Percentiles rank a stretch among this genome's conserved stretches.
phyloP scores from a whole-genome alignment of 129 eudicot species.

The Chrysanthemum seticuspe region DNA sequence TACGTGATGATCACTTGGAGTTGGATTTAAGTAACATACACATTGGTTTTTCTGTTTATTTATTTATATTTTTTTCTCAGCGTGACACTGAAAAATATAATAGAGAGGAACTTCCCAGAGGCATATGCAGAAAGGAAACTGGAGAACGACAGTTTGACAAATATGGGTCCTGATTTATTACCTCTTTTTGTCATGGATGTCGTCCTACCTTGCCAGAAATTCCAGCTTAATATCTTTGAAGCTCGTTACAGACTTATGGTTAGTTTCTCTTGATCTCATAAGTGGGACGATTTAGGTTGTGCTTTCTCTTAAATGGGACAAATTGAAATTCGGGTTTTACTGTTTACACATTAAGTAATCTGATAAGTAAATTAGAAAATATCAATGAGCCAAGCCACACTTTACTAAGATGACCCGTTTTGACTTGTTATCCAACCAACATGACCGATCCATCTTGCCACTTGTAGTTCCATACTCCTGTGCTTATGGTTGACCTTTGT shows the following conservation, averaged over 20 bases:
- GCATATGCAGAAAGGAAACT: constrained; percentile 86
- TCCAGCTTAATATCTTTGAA: constrained; percentile 86
- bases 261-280: constrained; percentile 3
- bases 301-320: background rate
- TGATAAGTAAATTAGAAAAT: no score
- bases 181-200: constrained; percentile 99
- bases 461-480: background rate
- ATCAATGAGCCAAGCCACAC: no score
- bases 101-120: constrained; percentile 75
- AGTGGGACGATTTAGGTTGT: background rate
- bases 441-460: background rate
- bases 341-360: no score
- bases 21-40: background rate
- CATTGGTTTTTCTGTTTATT: background rate
- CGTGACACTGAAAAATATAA: constrained; percentile 92
- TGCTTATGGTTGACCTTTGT: constrained; percentile 21
- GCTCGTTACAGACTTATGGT: constrained; percentile 98
- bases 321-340: no score
- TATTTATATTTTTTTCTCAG: constrained; percentile 42
- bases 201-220: constrained; percentile 84
- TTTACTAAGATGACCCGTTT: no score
- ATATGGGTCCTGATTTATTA: no score
- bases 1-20: background rate
- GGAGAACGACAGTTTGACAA: constrained; percentile 71
- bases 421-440: no score